Evolutionary conservation across 2,329 filamentous ascomycete genomes (phyloP), one percentile per base, ranked within the genome.

Genomic region (Exophiala dermatitidis): DNA sequence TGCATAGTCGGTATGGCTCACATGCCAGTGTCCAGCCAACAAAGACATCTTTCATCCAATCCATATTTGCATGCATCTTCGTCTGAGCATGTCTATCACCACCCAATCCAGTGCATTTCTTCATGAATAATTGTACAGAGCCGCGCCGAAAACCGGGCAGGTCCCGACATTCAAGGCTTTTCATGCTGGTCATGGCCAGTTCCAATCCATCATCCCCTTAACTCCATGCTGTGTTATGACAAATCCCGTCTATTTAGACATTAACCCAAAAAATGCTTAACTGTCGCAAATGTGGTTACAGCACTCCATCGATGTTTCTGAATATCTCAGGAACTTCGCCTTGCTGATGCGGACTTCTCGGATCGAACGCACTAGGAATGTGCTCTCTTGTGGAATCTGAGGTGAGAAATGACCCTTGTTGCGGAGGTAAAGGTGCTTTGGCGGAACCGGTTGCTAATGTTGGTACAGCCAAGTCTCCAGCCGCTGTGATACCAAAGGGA

Each of bases 401-500:
- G 1, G 53, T 41, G 3, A 53, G 36, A 7, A 36, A 45, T 10
- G 48, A 40, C 9, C 37, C 32, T 33, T 55, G 53, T 6, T 40
- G 59, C 26, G 50, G 50, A 10, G 54, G 50, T 28, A 55, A 34
- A 12, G 52, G 44, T 10, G 37, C 52, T 45, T 42, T 54, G 10
- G 43, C 10, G 3, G 42, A 40, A 31, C 52, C 50, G 12, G 40
- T 38, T 12, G 29, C 44, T 37, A 9, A 29, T 26, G 31, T 37
- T 4, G 31, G 5, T 10, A 50, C 43, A 12, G 66, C 63, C 12
- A 68, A 58, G 54, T 72, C 69, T 31, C 69, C 68, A 8, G 65
- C 65, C 12, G 62, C 58, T 8, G 65, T 65, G 12, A 66, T 66
- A 3, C 68, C 66, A 48, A 73, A 65, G 3, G 70, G 67, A 4